Evolutionary conservation across 805 yeast species (phyloP), one percentile per base, ranked within the genome.

Genomic region (Torulaspora franciscae): DNA sequence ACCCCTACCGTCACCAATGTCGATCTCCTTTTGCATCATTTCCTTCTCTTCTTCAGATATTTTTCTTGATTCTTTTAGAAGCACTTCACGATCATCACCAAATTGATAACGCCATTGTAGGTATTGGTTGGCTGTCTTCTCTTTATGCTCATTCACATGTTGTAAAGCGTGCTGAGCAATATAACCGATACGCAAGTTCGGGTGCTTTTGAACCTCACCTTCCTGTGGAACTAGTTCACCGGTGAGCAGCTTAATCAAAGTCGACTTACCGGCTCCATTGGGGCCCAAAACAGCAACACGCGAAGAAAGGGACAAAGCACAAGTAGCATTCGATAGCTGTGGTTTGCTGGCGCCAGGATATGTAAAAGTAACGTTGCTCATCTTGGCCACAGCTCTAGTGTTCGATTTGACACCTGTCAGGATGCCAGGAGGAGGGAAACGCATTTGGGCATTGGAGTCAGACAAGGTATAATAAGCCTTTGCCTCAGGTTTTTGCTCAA

Each of bases 91-190:
- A 69, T 91, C 99, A 64, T 93, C 98, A 66, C 99, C 99, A 58
- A 90, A 86, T 67, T 87, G 81, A 68, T 91, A 91, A 73, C 99
- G 83, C 99, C 99, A 91, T 73, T 93, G 98, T 66, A 91, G 75
- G 68, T 91, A 91, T 73, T 91, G 98, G 64, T 90, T 91, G 39
- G 99, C 96, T 11, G 98, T 91, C 73, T 89, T 89, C 68, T 91
- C 99, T 71, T 90, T 88, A 71, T 91, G 99, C 72, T 84, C 83
- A 66, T 93, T 95, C 48, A 91, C 98, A 63, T 91, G 98, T 69
- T 89, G 96, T 65, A 91, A 79, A 28, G 99, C 98, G 61, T 91
- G 98, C 74, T 91, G 99, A 15, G 98, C 98, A 73, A 91, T 93
- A 73, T 91, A 91, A 48, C 98, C 99, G 58, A 91, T 88, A 75